Evolutionary conservation across 768 basidiomycete genomes (phyloP).

Genomic region (Trametes gibbosa): DNA sequence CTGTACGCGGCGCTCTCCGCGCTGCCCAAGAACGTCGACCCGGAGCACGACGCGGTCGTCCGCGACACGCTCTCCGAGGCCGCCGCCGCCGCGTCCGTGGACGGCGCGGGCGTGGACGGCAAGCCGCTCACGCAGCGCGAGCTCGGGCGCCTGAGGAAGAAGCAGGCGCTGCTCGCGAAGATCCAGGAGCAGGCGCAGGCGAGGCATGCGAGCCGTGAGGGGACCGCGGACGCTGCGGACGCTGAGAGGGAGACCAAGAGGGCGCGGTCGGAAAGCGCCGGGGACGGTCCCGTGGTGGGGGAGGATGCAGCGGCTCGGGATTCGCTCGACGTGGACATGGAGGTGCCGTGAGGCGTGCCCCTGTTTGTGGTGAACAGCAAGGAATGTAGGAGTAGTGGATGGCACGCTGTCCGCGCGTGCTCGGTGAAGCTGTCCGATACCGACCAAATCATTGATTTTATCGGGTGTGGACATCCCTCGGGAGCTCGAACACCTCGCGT

Average conservation of each 20-base stretch:
- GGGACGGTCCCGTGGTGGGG: not conserved
- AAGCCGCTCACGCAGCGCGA: slow-evolving; percentile 43
- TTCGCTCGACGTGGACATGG: not conserved
- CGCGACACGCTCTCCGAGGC: slow-evolving; percentile 27
- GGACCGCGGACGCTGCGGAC: slow-evolving; percentile 11
- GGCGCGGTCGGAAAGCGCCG: slow-evolving; percentile 32
- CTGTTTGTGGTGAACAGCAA: too few species aligned
- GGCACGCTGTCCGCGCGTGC: too few species aligned
- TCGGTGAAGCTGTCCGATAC: too few species aligned
- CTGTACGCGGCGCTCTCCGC: slow-evolving; percentile 56
- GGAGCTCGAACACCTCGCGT: too few species aligned
- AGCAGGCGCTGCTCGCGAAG: slow-evolving; percentile 41
- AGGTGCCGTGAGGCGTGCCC: not conserved
- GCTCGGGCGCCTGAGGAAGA: slow-evolving; percentile 50
- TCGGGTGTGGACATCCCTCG: too few species aligned
- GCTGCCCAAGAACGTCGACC: slow-evolving; percentile 58
- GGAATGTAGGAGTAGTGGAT: too few species aligned
- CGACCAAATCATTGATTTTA: too few species aligned
- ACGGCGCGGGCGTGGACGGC: slow-evolving; percentile 20
- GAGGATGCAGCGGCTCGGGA: not conserved
- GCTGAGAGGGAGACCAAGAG: slow-evolving; percentile 38
- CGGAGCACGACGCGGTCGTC: slow-evolving; percentile 42
- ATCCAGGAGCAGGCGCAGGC: slow-evolving; percentile 21
- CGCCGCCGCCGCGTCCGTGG: slow-evolving; percentile 6
- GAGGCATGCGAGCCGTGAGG: slow-evolving; percentile 5